Base-by-base conservation (phyloP, 2,329 filamentous ascomycete species). In the Diaporthe australafricana region DNA sequence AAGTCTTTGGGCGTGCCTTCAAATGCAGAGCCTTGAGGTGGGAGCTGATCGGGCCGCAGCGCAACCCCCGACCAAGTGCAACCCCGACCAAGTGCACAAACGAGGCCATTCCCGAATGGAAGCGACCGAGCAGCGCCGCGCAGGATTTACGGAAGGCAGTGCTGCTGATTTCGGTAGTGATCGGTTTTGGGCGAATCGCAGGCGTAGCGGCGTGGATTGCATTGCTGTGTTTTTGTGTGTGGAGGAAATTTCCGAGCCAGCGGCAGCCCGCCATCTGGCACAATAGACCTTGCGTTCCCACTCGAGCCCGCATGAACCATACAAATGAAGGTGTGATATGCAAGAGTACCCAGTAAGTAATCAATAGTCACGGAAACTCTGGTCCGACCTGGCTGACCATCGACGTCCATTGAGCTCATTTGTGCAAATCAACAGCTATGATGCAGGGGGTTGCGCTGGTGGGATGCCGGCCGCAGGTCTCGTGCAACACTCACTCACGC, bases 201-300 rank as follows among this genome's bases (percentile, higher is more conserved):
- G 69, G 69, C 56, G 65, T 47, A 57, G 47, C 53, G 62, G 50
- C 47, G 55, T 68, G 55, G 47, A 60, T 40, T 67, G 67, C 42
- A 69, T 69, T 69, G 53, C 32, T 50, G 75, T 74, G 77, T 78
- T 74, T 75, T 76, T 74, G 73, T n/a, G 75, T 77, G 75, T 79
- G 78, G 77, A 81, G 60, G 70, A 71, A 55, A 27, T 17, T 40
- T 35, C n/a, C 27, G 70, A 67, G 45, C 84, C 84, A 86, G 81
- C 81, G 80, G 83, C 77, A 79, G 78, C 74, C 76, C 82, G 84
- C 84, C 85, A 87, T 83, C 84, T 87, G 84, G 84, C 84, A 81
- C 78, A 81, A 83, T 84, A 78, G 57, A 68, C 35, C 47, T 50
- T 62, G 66, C 66, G 50, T 70, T 55, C 56, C 65, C 45, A 60